phyloP scores from a whole-genome alignment of 768 basidiomycete genomes.

The Dioszegia aurantiaca region DNA sequence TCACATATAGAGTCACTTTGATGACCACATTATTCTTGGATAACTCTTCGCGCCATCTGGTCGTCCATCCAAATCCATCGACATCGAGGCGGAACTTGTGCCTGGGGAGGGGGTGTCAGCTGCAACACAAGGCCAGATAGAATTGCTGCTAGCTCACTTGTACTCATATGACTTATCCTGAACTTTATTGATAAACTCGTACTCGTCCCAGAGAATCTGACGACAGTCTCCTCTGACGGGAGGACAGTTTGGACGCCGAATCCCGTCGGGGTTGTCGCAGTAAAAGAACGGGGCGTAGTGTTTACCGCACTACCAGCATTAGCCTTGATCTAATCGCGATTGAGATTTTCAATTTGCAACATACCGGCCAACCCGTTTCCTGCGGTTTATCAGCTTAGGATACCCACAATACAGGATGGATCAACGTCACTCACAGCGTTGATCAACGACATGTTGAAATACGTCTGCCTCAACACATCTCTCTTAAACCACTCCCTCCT shows the following conservation, averaged over 20 bases:
- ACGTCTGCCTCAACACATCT: constrained; percentile 6
- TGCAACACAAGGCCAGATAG: not conserved
- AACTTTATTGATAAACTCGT: not conserved
- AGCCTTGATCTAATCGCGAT: not conserved
- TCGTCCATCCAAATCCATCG: constrained; percentile 23
- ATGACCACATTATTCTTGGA: constrained; percentile 17
- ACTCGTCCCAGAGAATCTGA: not conserved
- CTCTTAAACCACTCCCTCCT: not conserved
- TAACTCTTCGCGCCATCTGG: constrained; percentile 18
- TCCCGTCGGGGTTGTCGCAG: constrained; percentile 1
- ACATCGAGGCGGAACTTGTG: constrained; percentile 22
- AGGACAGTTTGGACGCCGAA: constrained; percentile 8
- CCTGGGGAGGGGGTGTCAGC: not conserved
- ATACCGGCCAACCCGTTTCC: constrained; percentile 3
- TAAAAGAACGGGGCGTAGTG: constrained; percentile 8
- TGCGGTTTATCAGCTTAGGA: no score
- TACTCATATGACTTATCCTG: constrained; percentile 6
- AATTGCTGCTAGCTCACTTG: not conserved
- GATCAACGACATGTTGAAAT: constrained; percentile 15
- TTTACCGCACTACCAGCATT: constrained; percentile 2
- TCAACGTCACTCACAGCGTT: not conserved
- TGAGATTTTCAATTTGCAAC: not conserved
- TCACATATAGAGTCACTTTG: constrained; percentile 20
- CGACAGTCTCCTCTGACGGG: not conserved
- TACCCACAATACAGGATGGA: no score